Base-by-base conservation (phyloP, 768 basidiomycete species). In the Multifurca ochricompacta region DNA sequence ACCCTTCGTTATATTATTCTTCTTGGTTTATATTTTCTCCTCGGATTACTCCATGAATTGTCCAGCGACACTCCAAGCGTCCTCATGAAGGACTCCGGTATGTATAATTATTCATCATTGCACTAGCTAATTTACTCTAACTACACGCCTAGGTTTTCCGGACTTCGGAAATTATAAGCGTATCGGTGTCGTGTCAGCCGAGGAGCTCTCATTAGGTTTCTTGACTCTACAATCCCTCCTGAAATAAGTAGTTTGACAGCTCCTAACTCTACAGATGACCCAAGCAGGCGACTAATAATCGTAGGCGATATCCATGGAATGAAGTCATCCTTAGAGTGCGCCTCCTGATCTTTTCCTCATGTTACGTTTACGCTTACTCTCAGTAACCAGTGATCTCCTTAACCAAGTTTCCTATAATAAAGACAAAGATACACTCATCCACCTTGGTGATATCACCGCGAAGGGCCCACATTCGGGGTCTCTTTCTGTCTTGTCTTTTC, bases 231-330 rank as follows among this genome's bases (percentile, higher is more conserved):
- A 6, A 1, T 28, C 14, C 5, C 10, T 21, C 21, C 16, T 39
- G 42, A 4, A 7, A 35, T 8, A 25, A 31, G 35, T 47, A 30
- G 19, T 44, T 50, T 27, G 21, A 37, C 27, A 7, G 14, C 19
- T n/a, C 19, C 19, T 42, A 31, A 27, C 9, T 35, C 10, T 18
- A 28, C 45, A 87, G 87, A 76, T 53, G 72, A 78, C 13, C 66
- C 74, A 3, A 62, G 69, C 25, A 73, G 67, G 58, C 80, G 91
- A 14, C 71, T 86, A 25, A 80, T 97, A 39, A 69, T 91, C 56
- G 71, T 96, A 11, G 94, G 93, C 7, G 94, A 97, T 63, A 75
- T 96, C 6, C 94, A 97, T 73, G 91, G 89, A 42, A 90, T 85
- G 80, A 74, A 77, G 48, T 65, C 74, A 6, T 77, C 83, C 0